Evolutionary conservation across 768 basidiomycete species (phyloP).

Genomic region (Pisolithus orientalis): DNA sequence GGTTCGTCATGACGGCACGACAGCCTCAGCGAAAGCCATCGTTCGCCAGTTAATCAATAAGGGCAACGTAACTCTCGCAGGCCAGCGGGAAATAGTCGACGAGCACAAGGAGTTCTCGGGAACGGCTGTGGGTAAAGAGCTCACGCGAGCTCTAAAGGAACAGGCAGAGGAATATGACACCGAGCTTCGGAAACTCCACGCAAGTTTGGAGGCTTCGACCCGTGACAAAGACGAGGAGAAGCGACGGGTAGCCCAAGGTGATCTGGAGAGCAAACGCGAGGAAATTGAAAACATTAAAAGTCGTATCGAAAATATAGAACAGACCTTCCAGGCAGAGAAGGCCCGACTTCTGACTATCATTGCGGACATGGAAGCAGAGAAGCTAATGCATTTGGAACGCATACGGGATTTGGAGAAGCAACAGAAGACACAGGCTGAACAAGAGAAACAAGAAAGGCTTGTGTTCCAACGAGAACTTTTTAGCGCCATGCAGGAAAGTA

Average conservation of each 20-base stretch:
- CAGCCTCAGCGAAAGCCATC: conserved; percentile 36
- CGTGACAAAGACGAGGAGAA: conserved; percentile 43
- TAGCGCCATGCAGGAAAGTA: conserved; percentile 18
- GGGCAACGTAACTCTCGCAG: conserved; percentile 38
- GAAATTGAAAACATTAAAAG: conserved; percentile 37
- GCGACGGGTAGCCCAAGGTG: conserved; percentile 36
- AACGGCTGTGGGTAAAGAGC: conserved; percentile 48
- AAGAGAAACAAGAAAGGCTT: conserved; percentile 22
- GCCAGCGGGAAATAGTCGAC: conserved; percentile 52
- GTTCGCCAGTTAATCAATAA: conserved; percentile 36
- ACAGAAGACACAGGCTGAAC: conserved; percentile 12
- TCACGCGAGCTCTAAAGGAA: conserved; percentile 43
- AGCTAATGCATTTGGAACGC: conserved; percentile 8
- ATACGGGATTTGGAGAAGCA: conserved; percentile 23
- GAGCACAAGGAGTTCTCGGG: conserved; percentile 41
- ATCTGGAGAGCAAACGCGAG: conserved; percentile 35
- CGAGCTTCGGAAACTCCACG: conserved; percentile 41
- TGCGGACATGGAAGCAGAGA: conserved; percentile 21
- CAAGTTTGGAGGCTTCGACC: conserved; percentile 42
- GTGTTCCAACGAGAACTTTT: conserved; percentile 24
- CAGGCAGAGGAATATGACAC: conserved; percentile 40
- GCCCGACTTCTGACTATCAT: conserved; percentile 24
- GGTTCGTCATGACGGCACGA: conserved; percentile 35
- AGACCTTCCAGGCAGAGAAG: conserved; percentile 34
- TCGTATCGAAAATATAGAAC: conserved; percentile 34